Percentiles rank a stretch among this genome's conserved stretches.
Conservation (phyloP, 2,329 filamentous ascomycete species). For the Ophiostoma sp. region DNA sequence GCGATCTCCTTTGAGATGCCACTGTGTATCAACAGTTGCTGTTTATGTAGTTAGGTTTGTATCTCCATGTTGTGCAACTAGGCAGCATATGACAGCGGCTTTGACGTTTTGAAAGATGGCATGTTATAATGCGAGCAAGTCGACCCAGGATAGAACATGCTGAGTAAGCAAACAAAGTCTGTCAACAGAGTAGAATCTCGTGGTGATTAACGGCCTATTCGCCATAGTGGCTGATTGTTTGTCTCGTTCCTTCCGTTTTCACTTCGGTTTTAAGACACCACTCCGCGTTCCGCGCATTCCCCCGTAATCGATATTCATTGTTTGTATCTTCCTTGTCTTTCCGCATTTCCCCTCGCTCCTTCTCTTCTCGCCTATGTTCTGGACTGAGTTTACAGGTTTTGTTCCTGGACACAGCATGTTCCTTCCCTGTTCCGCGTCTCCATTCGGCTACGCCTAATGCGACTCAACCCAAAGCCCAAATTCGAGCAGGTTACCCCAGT, state of each 20-base stretch:
- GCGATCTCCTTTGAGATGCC: neutral
- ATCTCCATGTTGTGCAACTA: neutral
- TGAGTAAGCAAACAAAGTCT: neutral
- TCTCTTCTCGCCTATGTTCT: neutral
- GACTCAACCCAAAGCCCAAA: neutral
- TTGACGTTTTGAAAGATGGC: too few species aligned
- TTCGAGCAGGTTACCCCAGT: constrained; percentile 11
- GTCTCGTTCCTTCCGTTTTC: neutral
- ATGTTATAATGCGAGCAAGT: neutral
- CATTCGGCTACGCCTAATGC: neutral
- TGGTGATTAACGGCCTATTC: neutral
- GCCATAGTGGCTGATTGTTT: neutral
- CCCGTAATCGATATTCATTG: neutral
- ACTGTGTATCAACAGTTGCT: too few species aligned
- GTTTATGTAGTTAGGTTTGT: neutral
- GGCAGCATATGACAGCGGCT: too few species aligned
- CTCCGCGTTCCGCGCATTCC: neutral
- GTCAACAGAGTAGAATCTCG: neutral
- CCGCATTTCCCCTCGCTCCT: neutral
- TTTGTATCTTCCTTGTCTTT: neutral
- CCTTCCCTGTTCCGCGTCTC: neutral
- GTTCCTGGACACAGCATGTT: neutral
- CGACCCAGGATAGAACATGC: too few species aligned
- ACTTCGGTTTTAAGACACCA: neutral
- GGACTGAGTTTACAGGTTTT: neutral